Base-by-base conservation (phyloP, 2,329 filamentous ascomycete genomes). In the Neopestalotiopsis sp. region DNA sequence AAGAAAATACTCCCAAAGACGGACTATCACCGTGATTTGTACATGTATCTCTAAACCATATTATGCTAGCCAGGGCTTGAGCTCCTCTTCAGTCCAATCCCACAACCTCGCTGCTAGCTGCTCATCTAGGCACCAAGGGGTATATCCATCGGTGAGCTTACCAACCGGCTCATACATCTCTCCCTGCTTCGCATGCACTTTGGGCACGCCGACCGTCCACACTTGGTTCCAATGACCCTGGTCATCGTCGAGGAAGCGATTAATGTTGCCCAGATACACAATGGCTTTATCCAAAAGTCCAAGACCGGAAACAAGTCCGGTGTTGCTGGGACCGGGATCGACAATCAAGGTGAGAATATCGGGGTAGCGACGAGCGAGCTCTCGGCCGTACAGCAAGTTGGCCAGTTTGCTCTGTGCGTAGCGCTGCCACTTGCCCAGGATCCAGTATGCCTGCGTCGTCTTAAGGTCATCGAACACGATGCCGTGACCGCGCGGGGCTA, bases 361-460 rank as follows among this genome's bases (percentile, higher is more conserved):
- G 0, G 81, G 78, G 63, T 84, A 80, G 12, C 76, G 78, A 38
- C 74, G 70, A 1, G 82, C 79, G 2, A 87, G 73, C 62, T 82
- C 79, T 6, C 75, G 73, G 2, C 81, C 77, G 72, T 81, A 85
- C 1, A 86, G 75, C 4, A 86, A 71, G 69, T 85, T 83, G 0
- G 85, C 85, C 30, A 62, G 59, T 30, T 62, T 62, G 59, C 59
- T 62, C 70, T 85, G 82, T 0, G 80, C 83, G 71, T 88, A 87
- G 28, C 59, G 59, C 14, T 38, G 30, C 59, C 59, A 59, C 13
- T 59, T 38, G 9, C 59, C 32, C 13, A 62, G 59, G 14, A 62
- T n/a, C 30, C 13, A 38, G 20, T 59, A 59, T 9, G 6, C 59
- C 59, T 38, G 14, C 1, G 59, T 38, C 32, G 59, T 62, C 32